Base-by-base conservation (phyloP, 2,329 filamentous ascomycete genomes). In the Daldinia sp. region DNA sequence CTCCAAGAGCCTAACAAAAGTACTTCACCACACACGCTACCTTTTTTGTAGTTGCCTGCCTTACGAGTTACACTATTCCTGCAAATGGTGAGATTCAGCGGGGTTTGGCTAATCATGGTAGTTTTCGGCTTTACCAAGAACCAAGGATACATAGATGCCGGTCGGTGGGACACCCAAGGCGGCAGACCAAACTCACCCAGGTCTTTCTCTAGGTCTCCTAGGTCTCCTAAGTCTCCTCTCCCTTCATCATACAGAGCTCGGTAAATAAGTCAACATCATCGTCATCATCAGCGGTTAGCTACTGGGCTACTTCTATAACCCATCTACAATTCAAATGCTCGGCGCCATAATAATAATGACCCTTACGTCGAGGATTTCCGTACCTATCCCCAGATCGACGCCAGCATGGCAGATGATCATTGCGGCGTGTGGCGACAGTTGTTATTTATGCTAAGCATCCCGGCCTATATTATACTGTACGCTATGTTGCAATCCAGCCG, bases 51-150 rank as follows among this genome's bases (percentile, higher is more conserved):
- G 33, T 35, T 42, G 30, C 50, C 50, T 37, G 10, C 55, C 50
- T 54, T 37, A 54, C 51, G 51, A 54, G 51, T 59, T 59, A 59
- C 41, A 39, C 41, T 39, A 50, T 28, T 55, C n/a, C 39, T 63
- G 54, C 26, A 63, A 65, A 61, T 68, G 63, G 70, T 72, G 65
- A 71, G 70, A 72, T 67, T 66, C 65, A 65, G 70, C 70, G 70
- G 70, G 70, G 70, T 69, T 64, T 68, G 65, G 58, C 61, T 67
- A 55, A 68, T 67, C 63, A 55, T 67, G 54, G 65, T 66, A 63
- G 60, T 61, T 63, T 65, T 69, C 68, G 60, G 69, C 69, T 68
- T 69, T 67, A 64, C 66, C 66, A 71, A 60, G 63, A 63, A 66
- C 59, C 69, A 65, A 67, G 63, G 68, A 70, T 70, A 23, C 20